These are phyloP conservation scores for Angophora floribunda DNA, from an alignment of 345 rosid genomes.

Conservation along the genomic window DNA sequence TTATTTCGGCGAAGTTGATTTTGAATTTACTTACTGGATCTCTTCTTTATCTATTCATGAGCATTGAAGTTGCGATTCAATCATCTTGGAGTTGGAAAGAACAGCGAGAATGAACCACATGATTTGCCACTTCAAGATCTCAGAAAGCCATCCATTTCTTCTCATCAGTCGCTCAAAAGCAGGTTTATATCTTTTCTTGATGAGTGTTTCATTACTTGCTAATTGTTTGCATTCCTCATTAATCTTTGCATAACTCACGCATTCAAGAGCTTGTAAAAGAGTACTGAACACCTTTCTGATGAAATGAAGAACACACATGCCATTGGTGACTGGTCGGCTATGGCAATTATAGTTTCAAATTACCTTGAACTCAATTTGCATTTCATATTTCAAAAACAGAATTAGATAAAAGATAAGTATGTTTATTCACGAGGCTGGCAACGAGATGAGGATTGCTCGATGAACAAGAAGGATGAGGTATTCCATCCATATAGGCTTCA, in stretches of 20 bases:
- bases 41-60: neutral
- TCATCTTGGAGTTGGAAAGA: neutral
- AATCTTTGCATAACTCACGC: neutral
- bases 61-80: neutral
- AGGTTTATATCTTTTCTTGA: neutral
- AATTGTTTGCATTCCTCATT: neutral
- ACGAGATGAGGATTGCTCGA: neutral
- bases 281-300: neutral
- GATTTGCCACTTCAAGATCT: neutral
- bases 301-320: neutral
- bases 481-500: neutral
- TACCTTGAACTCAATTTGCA: neutral
- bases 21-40: neutral
- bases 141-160: neutral
- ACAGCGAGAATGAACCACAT: neutral
- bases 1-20: neutral
- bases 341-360: neutral
- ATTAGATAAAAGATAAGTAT: neutral
- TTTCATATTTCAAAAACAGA: neutral
- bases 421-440: neutral
- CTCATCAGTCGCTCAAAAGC: neutral
- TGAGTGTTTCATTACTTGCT: neutral
- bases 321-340: neutral
- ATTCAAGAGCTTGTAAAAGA: neutral
- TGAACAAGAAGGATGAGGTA: neutral